Evolutionary conservation across 2,329 filamentous ascomycete species (phyloP).

Genomic region (Paraconiothyrium sp.): DNA sequence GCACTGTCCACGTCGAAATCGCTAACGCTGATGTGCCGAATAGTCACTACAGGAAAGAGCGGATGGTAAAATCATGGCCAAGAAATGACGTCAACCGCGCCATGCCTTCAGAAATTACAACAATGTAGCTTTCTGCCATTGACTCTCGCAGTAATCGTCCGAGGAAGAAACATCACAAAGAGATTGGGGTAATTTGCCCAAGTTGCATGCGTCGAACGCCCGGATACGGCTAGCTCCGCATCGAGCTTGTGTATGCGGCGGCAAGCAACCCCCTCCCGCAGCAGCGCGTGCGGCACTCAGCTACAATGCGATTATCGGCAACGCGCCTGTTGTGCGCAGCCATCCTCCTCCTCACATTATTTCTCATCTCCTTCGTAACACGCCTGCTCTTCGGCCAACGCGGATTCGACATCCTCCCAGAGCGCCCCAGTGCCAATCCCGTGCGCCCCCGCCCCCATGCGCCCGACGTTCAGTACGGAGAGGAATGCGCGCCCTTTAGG

Average conservation of each 20-base stretch:
- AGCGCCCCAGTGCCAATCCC: slow-evolving; percentile 36
- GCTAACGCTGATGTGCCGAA: not conserved
- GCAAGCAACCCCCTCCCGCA: not conserved
- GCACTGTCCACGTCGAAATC: too few species aligned
- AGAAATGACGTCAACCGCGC: not conserved
- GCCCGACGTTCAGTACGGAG: slow-evolving; percentile 37
- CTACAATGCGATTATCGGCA: slow-evolving; percentile 44
- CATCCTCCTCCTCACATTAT: slow-evolving; percentile 33
- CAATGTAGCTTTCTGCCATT: not conserved
- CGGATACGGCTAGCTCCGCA: slow-evolving; percentile 9
- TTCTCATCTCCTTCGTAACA: slow-evolving; percentile 33
- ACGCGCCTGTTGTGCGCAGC: slow-evolving; percentile 45
- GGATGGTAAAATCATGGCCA: not conserved
- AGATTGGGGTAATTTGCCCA: not conserved
- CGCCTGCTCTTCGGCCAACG: slow-evolving; percentile 38
- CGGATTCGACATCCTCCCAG: slow-evolving; percentile 43
- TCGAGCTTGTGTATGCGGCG: slow-evolving; percentile 1
- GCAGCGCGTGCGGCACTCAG: slow-evolving; percentile 3
- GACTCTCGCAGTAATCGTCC: not conserved
- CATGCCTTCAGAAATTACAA: not conserved
- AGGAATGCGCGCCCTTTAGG: slow-evolving; percentile 45
- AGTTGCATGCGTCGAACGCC: not conserved
- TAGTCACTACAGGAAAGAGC: not conserved
- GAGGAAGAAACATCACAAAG: not conserved
- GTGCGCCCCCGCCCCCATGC: slow-evolving; percentile 26